These are phyloP conservation scores for Diospyros lotus DNA, from an alignment of 148 eudicot species.

Conservation along the genomic window DNA sequence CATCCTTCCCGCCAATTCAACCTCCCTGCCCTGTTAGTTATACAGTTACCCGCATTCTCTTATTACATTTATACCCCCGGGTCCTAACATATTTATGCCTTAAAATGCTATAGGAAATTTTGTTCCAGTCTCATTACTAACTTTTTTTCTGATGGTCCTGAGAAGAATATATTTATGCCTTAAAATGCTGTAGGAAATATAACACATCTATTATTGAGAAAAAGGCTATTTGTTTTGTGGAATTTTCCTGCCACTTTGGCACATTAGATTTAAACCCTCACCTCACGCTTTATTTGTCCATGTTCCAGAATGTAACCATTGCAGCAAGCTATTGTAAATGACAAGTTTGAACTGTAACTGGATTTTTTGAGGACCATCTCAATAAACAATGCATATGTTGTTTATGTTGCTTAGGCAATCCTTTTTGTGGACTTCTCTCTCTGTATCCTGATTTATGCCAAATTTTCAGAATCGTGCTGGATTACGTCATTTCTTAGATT, in stretches of 20 bases:
- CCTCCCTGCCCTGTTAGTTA: too few species aligned
- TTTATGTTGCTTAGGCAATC: not conserved
- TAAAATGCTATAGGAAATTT: too few species aligned
- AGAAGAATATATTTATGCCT: not conserved
- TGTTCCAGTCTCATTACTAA: too few species aligned
- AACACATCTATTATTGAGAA: not conserved
- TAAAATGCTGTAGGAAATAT: slow-evolving; percentile 1
- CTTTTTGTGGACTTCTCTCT: not conserved
- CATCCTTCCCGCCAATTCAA: too few species aligned
- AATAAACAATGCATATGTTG: not conserved
- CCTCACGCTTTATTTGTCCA: not conserved
- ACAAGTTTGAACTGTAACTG: not conserved
- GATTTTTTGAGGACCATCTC: not conserved
- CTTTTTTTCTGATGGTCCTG: not conserved
- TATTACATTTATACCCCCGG: too few species aligned
- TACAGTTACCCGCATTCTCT: not conserved
- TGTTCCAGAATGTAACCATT: not conserved
- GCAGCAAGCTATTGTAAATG: not conserved
- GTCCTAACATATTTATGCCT: too few species aligned
- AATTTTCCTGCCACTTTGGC: too few species aligned
- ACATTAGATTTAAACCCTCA: not conserved
- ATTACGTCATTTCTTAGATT: slow-evolving; percentile 90
- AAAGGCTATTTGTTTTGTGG: not conserved
- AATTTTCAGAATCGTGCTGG: slow-evolving; percentile 95
- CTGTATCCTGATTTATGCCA: not conserved